Conservation (phyloP, 1,284 basidiomycete genomes). For the Sporisorium iseilematis-ciliati region DNA sequence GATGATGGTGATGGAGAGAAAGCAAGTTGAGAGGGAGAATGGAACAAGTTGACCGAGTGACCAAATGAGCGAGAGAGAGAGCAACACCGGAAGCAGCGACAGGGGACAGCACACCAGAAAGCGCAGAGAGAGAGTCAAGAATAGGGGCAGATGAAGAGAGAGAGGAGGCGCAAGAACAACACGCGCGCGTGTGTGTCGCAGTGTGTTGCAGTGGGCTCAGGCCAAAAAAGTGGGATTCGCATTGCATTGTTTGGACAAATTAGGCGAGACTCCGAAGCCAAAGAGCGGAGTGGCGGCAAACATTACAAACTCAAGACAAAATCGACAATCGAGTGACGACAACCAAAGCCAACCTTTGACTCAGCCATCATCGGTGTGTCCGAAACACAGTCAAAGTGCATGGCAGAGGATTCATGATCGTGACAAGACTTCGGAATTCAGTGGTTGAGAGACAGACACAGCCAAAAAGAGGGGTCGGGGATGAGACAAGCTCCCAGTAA, state of each 20-base stretch:
- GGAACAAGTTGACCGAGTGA: neutral
- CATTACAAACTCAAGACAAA: constrained; percentile 5
- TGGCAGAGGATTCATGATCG: neutral
- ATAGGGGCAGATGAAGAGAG: no score
- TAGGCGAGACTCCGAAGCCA: neutral
- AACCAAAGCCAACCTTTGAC: neutral
- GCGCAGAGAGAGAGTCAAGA: no score
- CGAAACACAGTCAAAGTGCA: neutral
- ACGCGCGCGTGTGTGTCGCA: constrained; percentile 4
- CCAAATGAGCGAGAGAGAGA: neutral
- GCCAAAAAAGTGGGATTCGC: neutral
- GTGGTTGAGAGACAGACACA: no score
- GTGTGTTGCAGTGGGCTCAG: neutral
- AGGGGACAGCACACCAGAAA: no score
- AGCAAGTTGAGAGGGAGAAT: constrained; percentile 5
- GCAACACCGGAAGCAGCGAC: neutral
- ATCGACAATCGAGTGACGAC: neutral
- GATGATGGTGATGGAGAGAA: constrained; percentile 15
- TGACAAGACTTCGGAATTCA: no score
- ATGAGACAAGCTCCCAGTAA: no score
- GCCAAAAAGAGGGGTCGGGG: no score
- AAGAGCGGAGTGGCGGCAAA: constrained; percentile 1
- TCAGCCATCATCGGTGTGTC: neutral
- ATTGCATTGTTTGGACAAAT: constrained; percentile 4
- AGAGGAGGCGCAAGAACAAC: neutral